Conservation (phyloP, 2,329 filamentous ascomycete genomes). For the Colletotrichum agaves region DNA sequence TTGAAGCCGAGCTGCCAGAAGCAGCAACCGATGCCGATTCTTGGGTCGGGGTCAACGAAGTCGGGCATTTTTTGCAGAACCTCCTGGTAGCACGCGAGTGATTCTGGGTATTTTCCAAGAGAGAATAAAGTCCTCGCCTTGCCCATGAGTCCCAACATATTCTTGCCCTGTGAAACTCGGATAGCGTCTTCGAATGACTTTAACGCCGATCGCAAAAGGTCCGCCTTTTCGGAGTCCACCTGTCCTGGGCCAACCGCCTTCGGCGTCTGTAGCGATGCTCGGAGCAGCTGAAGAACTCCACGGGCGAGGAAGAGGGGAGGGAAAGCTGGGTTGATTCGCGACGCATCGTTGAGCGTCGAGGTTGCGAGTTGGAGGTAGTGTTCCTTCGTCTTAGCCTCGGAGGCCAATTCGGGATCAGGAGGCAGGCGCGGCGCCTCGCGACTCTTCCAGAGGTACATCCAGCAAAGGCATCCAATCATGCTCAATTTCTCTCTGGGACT, state of each 20-base stretch:
- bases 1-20: conserved; percentile 97
- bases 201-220: conserved; percentile 84
- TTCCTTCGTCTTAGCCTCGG: conserved; percentile 90
- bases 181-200: conserved; percentile 97
- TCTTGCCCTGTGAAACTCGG: conserved; percentile 83
- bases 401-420: conserved; percentile 70
- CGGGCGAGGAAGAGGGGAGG: conserved; percentile 91
- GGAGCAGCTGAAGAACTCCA: conserved; percentile 87
- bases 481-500: conserved; percentile 85
- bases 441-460: conserved; percentile 91
- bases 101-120: conserved; percentile 85
- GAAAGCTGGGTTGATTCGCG: conserved; percentile 90
- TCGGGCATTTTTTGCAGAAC: conserved; percentile 87
- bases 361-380: conserved; percentile 93
- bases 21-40: conserved; percentile 96
- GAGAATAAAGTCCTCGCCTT: conserved; percentile 89
- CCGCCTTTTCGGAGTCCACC: conserved; percentile 78
- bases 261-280: conserved; percentile 84
- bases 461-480: conserved; percentile 86
- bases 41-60: conserved; percentile 90
- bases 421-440: conserved; percentile 76
- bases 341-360: conserved; percentile 92
- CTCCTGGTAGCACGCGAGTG: conserved; percentile 86
- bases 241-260: conserved; percentile 73
- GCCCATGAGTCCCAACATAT: conserved; percentile 92